Percentiles rank a stretch among this genome's conserved stretches.
These are phyloP conservation scores for Trametopsis cervina DNA, from an alignment of 768 basidiomycete genomes.

Conservation along the genomic window DNA sequence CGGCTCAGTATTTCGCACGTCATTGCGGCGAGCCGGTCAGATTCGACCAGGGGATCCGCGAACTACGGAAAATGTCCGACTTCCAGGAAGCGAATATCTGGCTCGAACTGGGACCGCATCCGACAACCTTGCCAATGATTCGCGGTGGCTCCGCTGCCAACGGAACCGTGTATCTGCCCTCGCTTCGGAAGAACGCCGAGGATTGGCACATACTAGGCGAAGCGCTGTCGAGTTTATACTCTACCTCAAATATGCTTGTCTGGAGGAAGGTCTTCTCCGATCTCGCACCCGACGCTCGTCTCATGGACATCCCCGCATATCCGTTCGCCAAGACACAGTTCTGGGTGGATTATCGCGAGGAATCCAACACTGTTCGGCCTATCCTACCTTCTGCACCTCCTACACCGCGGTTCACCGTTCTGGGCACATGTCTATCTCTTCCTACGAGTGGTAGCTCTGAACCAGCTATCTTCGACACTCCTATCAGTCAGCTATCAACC, in stretches of 20 bases:
- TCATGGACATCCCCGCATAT: slow-evolving; percentile 55
- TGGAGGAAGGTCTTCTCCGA: slow-evolving; percentile 54
- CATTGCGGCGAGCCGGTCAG: slow-evolving; percentile 55
- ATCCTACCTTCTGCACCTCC: not conserved
- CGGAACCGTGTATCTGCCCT: slow-evolving; percentile 34
- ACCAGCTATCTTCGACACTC: slow-evolving; percentile 48
- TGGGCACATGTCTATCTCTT: slow-evolving; percentile 29
- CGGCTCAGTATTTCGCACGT: slow-evolving; percentile 44
- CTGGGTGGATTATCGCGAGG: slow-evolving; percentile 46
- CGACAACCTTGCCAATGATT: slow-evolving; percentile 51
- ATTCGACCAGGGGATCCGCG: slow-evolving; percentile 45
- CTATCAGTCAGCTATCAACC: slow-evolving; percentile 35
- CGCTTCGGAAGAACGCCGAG: slow-evolving; percentile 39
- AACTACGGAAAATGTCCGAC: slow-evolving; percentile 26
- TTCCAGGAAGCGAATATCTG: slow-evolving; percentile 34
- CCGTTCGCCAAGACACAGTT: slow-evolving; percentile 51
- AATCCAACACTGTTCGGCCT: not conserved
- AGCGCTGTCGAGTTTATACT: slow-evolving; percentile 44
- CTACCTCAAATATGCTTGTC: slow-evolving; percentile 30
- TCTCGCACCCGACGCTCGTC: slow-evolving; percentile 28
- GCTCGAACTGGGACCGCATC: slow-evolving; percentile 66
- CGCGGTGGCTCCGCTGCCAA: slow-evolving; percentile 12
- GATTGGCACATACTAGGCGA: slow-evolving; percentile 39
- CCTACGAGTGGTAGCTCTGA: slow-evolving; percentile 21
- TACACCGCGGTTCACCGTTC: slow-evolving; percentile 21